Evolutionary conservation across 371 early-diverging fungal species (phyloP), one percentile per base, ranked within the genome.

Genomic region (Vairimorpha necatrix): DNA sequence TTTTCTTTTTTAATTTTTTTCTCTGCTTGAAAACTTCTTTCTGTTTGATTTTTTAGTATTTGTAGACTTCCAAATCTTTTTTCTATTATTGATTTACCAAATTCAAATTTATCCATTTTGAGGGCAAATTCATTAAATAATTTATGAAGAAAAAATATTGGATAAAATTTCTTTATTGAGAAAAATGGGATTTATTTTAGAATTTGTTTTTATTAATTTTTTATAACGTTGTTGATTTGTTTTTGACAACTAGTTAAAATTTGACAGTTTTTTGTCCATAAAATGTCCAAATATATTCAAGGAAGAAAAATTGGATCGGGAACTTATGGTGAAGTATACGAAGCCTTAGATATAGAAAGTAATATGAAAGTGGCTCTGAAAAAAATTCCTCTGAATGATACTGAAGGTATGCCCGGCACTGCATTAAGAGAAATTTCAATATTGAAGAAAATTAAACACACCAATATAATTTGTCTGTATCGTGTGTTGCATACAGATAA

Each of bases 381-480:
- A 70, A 81, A 78, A 47, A 86, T 84, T 66, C 73, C 69, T 33
- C 53, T 84, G 42, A 77, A 82, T 62, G 81, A 82, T 50, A 77
- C 74, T 24, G 86, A 86, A 54, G 86, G 85, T 24, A 82, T 84
- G 76, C 86, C 86, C 0, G 78, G 80, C 46, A 85, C 84, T 7
- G 93, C 96, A 7, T 90, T 98, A 77, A 88, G 99, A 73, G 99
- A 99, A 85, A 98, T 99, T 77, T 91, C 94, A 39, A 87, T 98
- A 30, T 86, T 99, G 67, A 94, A 93, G 83, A 91, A 90, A 74
- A 86, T 97, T 20, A 89, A 90, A 65, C 96, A 98, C 84, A 88
- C 88, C 60, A 97, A 98, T 84, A 92, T 99, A 79, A 90, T 98
- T 42, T 86, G 87, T 75, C 87, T 97, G 33, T 88, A 90, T 74